These are phyloP conservation scores for Pichia paraexigua DNA, from an alignment of 805 yeast genomes.

Conservation along the genomic window DNA sequence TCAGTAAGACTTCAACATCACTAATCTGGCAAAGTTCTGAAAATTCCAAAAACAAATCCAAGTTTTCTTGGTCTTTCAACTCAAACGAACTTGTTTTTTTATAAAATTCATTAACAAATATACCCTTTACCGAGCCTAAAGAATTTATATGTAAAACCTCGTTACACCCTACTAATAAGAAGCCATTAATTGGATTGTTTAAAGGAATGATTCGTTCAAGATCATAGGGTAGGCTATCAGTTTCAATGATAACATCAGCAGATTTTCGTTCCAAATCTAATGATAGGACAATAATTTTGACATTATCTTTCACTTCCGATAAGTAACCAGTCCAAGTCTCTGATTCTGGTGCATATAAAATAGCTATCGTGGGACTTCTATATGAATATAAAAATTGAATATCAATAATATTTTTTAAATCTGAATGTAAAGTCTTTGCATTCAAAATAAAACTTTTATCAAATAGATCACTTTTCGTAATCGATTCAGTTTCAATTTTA, in stretches of 20 bases:
- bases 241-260: conserved; percentile 61
- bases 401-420: conserved; percentile 58
- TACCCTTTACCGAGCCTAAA: conserved; percentile 57
- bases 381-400: conserved; percentile 66
- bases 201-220: conserved; percentile 56
- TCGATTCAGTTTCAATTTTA: conserved; percentile 6
- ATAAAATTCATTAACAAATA: conserved; percentile 53
- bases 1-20: conserved; percentile 30
- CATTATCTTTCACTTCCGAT: conserved; percentile 52
- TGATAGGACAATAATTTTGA: conserved; percentile 55
- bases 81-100: conserved; percentile 32
- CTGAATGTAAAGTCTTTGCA: conserved; percentile 47
- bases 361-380: conserved; percentile 63
- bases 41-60: conserved; percentile 51
- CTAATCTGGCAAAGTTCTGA: conserved; percentile 32
- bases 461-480: conserved; percentile 27
- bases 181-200: conserved; percentile 60
- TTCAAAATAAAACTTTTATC: conserved; percentile 52
- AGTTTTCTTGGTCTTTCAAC: conserved; percentile 38
- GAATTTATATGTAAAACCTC: conserved; percentile 73
- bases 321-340: conserved; percentile 74
- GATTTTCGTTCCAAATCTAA: conserved; percentile 50
- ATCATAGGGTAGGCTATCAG: conserved; percentile 68
- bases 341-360: conserved; percentile 27
- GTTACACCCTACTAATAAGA: conserved; percentile 64